Evolutionary conservation across 768 basidiomycete genomes (phyloP), one percentile per base, ranked within the genome.

Genomic region (Pisolithus albus): DNA sequence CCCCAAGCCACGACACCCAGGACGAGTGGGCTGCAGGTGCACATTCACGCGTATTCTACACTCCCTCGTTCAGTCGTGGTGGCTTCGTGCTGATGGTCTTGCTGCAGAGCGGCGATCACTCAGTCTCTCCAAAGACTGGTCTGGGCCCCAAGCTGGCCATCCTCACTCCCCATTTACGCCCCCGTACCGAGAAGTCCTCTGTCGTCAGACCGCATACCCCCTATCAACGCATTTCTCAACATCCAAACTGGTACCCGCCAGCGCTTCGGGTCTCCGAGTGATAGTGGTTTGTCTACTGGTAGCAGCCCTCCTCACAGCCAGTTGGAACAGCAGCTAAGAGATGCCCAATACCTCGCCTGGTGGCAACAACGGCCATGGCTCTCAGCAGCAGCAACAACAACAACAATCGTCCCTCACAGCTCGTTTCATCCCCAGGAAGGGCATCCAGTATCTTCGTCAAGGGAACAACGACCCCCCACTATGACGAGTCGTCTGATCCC

Each of bases 71-170:
- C 24, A 69, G 76, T 3, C 76, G 84, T 4, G 73, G 84, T 1
- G 82, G 85, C 3, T 70, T 88, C 26, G 70, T 86, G 66, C 68
- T 92, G 89, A 92, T 46, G 89, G 92, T 55, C 78, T 92, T 11
- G 86, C 85, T 0, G 78, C 76, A 21, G 86, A 86, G 59, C 75
- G 90, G 32, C 80, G 78, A 21, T 60, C 80, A 51, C 73, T 90
- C 54, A 84, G 71, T 59, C 59, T 89, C n/a, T 28, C 39, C 40
- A 59, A 57, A 42, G 64, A 65, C 42, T 51, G 57, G 4, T 56
- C 61, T 4, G 61, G 56, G 0, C 81, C 13, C 76, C 81, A 1
- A 83, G 82, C 60, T 82, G 86, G 57, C 83, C 86, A 0, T 76
- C 86, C 1, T 90, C 87, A 1, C 74, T 89, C 15, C 88, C 88